A percentile compares a stretch with the other conserved stretches of the same genome.
These are phyloP conservation scores for Sarocladiaceae sp. DNA, from an alignment of 2,329 filamentous ascomycete species.

Conservation along the genomic window DNA sequence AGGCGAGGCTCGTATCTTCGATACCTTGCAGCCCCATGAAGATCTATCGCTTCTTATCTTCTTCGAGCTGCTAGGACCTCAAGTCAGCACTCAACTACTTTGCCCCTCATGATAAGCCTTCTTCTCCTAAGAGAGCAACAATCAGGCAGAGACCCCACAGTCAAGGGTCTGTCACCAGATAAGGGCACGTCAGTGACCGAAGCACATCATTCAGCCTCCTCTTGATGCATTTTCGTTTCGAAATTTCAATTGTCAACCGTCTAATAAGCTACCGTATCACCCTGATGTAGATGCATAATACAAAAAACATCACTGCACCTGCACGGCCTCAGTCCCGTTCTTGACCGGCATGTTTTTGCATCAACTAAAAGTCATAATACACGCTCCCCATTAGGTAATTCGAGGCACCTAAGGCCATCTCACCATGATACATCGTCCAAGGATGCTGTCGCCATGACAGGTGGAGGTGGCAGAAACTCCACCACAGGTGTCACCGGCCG, in stretches of 20 bases:
- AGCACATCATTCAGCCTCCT: not conserved
- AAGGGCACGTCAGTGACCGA: not conserved
- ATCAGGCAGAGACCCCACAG: not conserved
- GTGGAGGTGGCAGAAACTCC: no score
- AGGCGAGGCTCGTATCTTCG: no score
- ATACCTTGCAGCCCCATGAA: not conserved
- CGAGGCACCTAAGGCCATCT: not conserved
- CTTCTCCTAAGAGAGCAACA: not conserved
- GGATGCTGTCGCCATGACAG: no score
- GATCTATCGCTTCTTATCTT: not conserved
- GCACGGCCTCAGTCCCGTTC: not conserved
- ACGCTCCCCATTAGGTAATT: not conserved
- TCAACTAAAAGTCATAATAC: slow-evolving; percentile 2
- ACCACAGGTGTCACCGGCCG: not conserved
- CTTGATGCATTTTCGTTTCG: not conserved
- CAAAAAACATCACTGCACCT: not conserved
- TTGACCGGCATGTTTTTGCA: not conserved
- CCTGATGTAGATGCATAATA: not conserved
- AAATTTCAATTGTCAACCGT: not conserved
- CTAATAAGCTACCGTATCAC: not conserved
- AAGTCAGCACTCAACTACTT: no score
- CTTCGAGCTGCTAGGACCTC: no score
- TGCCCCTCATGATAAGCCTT: slow-evolving; percentile 3
- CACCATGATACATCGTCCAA: not conserved
- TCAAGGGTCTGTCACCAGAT: not conserved